phyloP scores from a whole-genome alignment of 768 basidiomycete species.

The Heimioporus sp. region DNA sequence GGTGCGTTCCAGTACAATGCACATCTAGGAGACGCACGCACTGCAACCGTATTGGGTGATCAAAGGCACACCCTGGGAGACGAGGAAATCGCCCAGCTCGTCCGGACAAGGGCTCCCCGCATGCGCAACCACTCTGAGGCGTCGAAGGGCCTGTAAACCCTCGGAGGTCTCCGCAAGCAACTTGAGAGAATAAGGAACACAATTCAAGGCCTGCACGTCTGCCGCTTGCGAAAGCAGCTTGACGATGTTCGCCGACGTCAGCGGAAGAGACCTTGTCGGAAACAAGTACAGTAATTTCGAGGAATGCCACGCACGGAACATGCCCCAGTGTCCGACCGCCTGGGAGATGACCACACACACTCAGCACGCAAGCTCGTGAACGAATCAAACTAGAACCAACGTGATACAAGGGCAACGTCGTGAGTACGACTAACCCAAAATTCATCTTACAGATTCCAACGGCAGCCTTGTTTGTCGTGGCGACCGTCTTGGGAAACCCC shows the following conservation, averaged over 20 bases:
- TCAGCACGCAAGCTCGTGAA: too few relatives aligned
- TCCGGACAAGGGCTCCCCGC: constrained; percentile 54
- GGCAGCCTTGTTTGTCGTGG: constrained; percentile 35
- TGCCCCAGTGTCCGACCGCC: constrained; percentile 22
- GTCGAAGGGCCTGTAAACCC: constrained; percentile 39
- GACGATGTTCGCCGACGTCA: constrained; percentile 46
- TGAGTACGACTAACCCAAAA: constrained; percentile 17
- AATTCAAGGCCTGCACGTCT: constrained; percentile 31
- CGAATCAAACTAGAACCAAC: constrained; percentile 17
- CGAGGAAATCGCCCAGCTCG: constrained; percentile 51
- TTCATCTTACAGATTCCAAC: constrained; percentile 36
- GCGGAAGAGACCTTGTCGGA: constrained; percentile 38
- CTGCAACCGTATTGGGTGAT: constrained; percentile 48
- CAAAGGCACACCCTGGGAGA: constrained; percentile 46
- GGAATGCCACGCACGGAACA: constrained; percentile 44
- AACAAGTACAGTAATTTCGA: constrained; percentile 43
- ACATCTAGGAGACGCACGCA: constrained; percentile 24
- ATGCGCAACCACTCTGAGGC: constrained; percentile 49
- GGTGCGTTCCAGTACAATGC: too few relatives aligned
- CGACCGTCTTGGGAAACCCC: constrained; percentile 48
- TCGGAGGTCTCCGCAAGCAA: constrained; percentile 48
- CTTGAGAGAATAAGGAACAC: constrained; percentile 40
- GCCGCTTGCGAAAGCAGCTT: constrained; percentile 35
- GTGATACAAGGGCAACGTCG: constrained; percentile 32
- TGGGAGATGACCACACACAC: background rate